phyloP scores from a whole-genome alignment of 169 alveolate species.

The Plasmodium relictum region DNA sequence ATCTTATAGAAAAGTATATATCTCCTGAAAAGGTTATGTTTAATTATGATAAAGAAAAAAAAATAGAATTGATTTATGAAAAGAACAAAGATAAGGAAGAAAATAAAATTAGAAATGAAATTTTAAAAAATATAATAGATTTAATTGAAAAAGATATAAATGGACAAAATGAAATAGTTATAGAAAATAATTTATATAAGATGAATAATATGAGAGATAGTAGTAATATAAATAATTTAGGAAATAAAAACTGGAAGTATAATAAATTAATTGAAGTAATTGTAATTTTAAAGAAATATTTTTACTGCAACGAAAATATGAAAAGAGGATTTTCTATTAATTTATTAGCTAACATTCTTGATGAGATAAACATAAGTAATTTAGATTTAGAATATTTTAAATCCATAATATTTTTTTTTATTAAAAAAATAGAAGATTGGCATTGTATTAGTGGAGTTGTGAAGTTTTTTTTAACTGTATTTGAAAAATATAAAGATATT shows the following conservation, averaged over 20 bases:
- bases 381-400: slow-evolving; percentile 22
- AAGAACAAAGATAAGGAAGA: slow-evolving; percentile 58
- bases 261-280: slow-evolving; percentile 17
- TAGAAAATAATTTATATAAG: neutral
- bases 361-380: slow-evolving; percentile 6
- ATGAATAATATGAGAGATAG: neutral
- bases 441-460: slow-evolving; percentile 58
- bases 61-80: slow-evolving; percentile 53
- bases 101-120: slow-evolving; percentile 42
- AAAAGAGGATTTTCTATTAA: slow-evolving; percentile 59
- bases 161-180: neutral
- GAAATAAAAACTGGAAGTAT: neutral
- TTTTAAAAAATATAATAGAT: slow-evolving; percentile 9
- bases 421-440: slow-evolving; percentile 68
- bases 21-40: slow-evolving; percentile 65
- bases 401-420: slow-evolving; percentile 17
- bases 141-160: neutral
- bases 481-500: slow-evolving; percentile 24
- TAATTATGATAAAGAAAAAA: slow-evolving; percentile 45
- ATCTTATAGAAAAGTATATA: slow-evolving; percentile 36
- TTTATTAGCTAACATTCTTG: slow-evolving; percentile 37
- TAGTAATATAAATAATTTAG: neutral
- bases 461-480: slow-evolving; percentile 23
- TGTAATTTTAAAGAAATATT: slow-evolving; percentile 10
- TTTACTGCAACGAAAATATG: slow-evolving; percentile 46